These are phyloP conservation scores for Caulochytrium protostelioides DNA, from an alignment of 371 early-diverging fungal genomes.

Conservation along the genomic window DNA sequence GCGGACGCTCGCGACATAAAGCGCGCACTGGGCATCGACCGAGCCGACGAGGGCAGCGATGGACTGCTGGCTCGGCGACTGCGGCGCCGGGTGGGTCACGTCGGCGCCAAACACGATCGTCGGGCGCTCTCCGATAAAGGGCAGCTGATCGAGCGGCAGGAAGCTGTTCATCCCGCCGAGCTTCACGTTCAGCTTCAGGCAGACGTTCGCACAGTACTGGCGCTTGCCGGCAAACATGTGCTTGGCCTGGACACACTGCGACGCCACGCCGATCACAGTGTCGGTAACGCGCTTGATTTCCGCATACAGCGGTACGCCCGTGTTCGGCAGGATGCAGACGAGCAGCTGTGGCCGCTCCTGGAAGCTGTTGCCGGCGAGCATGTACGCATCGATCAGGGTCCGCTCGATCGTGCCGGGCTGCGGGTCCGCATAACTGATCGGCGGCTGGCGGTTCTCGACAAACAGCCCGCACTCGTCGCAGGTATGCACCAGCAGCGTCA, in stretches of 20 bases:
- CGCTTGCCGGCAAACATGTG: slow-evolving; percentile 39
- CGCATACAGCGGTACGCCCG: slow-evolving; percentile 64
- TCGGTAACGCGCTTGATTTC: slow-evolving; percentile 87
- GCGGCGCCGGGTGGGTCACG: slow-evolving; percentile 67
- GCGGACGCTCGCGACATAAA: slow-evolving; percentile 59
- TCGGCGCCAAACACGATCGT: slow-evolving; percentile 93
- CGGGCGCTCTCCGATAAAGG: slow-evolving; percentile 44
- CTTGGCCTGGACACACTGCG: slow-evolving; percentile 75
- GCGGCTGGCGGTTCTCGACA: slow-evolving; percentile 33
- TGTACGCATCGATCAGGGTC: slow-evolving; percentile 48
- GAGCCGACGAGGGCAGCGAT: slow-evolving; percentile 75
- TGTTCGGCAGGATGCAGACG: slow-evolving; percentile 65
- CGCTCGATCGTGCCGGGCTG: slow-evolving; percentile 36
- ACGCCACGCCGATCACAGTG: slow-evolving; percentile 65
- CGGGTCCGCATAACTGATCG: slow-evolving; percentile 46
- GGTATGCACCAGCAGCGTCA: slow-evolving; percentile 24
- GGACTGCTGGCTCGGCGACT: slow-evolving; percentile 50
- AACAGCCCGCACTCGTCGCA: slow-evolving; percentile 38
- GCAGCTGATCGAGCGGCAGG: slow-evolving; percentile 22
- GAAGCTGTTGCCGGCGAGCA: slow-evolving; percentile 39
- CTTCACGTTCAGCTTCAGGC: slow-evolving; percentile 35
- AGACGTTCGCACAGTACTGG: slow-evolving; percentile 48
- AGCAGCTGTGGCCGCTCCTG: slow-evolving; percentile 44
- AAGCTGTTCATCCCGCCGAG: slow-evolving; percentile 30
- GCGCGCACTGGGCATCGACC: slow-evolving; percentile 67